Evolutionary conservation across 2,329 filamentous ascomycete genomes (phyloP).

Genomic region (Arthrobotrys sinensis): DNA sequence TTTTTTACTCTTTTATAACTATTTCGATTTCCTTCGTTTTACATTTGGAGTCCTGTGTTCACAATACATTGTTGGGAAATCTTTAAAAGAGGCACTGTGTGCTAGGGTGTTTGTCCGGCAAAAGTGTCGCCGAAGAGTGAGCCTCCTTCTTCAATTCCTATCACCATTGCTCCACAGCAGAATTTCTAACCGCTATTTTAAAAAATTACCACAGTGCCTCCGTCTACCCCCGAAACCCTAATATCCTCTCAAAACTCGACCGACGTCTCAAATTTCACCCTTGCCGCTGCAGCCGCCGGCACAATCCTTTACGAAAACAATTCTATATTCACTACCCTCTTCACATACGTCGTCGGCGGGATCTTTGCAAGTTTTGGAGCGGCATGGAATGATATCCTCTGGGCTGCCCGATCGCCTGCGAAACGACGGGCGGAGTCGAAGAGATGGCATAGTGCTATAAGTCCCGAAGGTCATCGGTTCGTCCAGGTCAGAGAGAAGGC

Average conservation of each 20-base stretch:
- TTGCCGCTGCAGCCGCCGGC: constrained; percentile 52
- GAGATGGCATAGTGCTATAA: constrained; percentile 42
- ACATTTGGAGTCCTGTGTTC: neutral
- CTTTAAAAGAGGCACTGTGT: constrained; percentile 5
- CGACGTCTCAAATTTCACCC: constrained; percentile 54
- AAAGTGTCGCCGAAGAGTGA: constrained; percentile 48
- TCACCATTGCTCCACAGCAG: neutral
- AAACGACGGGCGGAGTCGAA: constrained; percentile 33
- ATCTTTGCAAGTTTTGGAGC: constrained; percentile 58
- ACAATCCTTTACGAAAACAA: constrained; percentile 43
- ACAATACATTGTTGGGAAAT: neutral
- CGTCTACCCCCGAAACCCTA: constrained; percentile 30
- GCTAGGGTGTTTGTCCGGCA: constrained; percentile 30
- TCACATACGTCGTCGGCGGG: constrained; percentile 52
- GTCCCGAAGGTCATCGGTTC: constrained; percentile 36
- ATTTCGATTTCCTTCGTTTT: neutral
- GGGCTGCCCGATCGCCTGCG: constrained; percentile 33
- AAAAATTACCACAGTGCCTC: constrained; percentile 37
- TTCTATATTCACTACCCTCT: constrained; percentile 41
- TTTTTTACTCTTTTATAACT: neutral
- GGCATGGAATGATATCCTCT: constrained; percentile 35
- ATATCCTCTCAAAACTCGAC: constrained; percentile 26
- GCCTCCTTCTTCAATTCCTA: neutral
- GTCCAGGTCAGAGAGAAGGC: constrained; percentile 39
- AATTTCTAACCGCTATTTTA: neutral